phyloP scores from a whole-genome alignment of 164 flowering plant genomes.

The Liriodendron chinense region DNA sequence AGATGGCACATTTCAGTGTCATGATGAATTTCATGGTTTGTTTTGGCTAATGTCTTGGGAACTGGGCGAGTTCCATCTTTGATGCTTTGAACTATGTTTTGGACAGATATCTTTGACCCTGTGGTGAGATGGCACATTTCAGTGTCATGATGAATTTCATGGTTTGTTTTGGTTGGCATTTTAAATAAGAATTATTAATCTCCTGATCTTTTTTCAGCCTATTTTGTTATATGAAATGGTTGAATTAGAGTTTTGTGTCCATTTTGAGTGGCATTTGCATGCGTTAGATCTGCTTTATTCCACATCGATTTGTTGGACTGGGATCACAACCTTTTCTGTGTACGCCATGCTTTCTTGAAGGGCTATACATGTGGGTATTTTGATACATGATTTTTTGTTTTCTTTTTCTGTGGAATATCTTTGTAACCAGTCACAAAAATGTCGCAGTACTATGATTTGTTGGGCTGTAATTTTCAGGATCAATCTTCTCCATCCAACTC shows the following conservation, averaged over 20 bases:
- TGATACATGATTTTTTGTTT: too few species aligned
- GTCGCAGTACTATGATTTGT: too few species aligned
- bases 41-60: too few species aligned
- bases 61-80: too few species aligned
- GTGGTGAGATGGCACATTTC: neutral
- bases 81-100: too few species aligned
- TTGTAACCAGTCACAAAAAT: too few species aligned
- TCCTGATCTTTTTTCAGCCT: neutral
- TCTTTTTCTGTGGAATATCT: too few species aligned
- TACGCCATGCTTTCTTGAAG: neutral
- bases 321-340: neutral
- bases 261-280: neutral
- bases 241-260: neutral
- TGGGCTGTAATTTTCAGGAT: conserved; percentile 44
- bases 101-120: neutral
- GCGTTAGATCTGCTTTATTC: neutral
- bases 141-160: neutral
- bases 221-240: neutral
- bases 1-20: neutral
- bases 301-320: neutral
- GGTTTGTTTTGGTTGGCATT: neutral
- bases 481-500: conserved; percentile 26
- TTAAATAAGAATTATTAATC: too few species aligned
- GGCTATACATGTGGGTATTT: neutral
- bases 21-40: neutral